Evolutionary conservation across 345 rosid genomes (phyloP), one percentile per base, ranked within the genome.

Genomic region (Salix koriyanagi): DNA sequence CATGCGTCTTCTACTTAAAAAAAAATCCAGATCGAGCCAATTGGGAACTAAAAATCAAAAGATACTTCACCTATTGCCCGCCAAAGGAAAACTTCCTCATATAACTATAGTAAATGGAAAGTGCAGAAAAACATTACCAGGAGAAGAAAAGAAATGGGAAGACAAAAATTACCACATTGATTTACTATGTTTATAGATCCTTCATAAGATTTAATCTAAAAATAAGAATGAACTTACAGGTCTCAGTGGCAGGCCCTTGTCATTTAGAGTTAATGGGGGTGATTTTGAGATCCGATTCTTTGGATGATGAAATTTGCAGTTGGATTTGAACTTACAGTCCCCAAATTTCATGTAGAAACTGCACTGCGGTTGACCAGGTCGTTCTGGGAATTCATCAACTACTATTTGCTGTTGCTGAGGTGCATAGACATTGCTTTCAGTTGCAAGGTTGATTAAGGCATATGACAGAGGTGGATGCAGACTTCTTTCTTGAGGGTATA

Each of bases 311-410:
- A 80, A 96, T 82, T 87, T 96, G 97, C 98, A 96, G 74, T 70
- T 91, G 79, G 87, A 87, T 77, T 82, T 96, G 74, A 85, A 96
- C 86, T 91, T 96, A 67, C 99, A 93, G 64, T 92, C 98, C 74
- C 99, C 99, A 30, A 91, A 92, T 89, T 87, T 92, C 48, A 93
- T 54, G 74, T 83, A 96, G 79, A 83, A 93, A 78, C 77, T 84
- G 88, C 98, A 96, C 48, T 90, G 97, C n/a, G 96, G 95, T 77
- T 87, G 92, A 80, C 94, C 97, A 32, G 97, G 98, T 75, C 97
- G 92, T 79, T 91, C 95, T 2, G 99, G 98, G 79, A 86, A 96
- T 74, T 93, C 97, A 74, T 90, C 98, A 48, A 83, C 82, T 69
- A 80, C 64, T 78, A 81, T 83, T 72, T 79, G 91, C 42, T 80